These are phyloP conservation scores for Populus hybrid DNA, from an alignment of 441 rosid genomes.

Conservation along the genomic window DNA sequence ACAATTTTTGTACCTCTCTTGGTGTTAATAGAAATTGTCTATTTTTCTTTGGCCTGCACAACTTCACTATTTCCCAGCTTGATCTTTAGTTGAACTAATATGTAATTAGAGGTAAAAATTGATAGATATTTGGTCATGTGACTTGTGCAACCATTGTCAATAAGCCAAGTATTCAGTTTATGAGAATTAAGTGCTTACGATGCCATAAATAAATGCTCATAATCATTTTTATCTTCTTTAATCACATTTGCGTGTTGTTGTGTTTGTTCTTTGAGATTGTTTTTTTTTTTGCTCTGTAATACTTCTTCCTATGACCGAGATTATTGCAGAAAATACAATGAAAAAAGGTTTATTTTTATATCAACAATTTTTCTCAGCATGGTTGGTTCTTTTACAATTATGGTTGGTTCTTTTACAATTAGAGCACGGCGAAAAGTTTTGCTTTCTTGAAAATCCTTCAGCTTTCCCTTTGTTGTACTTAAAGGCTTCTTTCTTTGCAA, in stretches of 20 bases:
- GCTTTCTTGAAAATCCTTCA: neutral
- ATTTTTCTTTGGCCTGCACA: neutral
- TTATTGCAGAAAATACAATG: neutral
- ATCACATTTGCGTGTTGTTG: neutral
- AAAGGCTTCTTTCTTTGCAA: no score
- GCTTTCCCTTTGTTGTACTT: no score
- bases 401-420: neutral
- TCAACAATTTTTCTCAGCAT: neutral
- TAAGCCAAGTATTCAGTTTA: neutral
- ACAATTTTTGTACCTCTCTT: neutral
- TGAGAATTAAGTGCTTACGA: rapidly evolving
- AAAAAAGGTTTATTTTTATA: neutral
- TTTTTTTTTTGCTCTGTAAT: no score
- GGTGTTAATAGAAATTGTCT: neutral
- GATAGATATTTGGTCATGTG: neutral
- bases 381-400: neutral
- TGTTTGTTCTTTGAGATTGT: rapidly evolving
- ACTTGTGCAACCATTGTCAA: neutral
- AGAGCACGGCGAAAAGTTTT: neutral
- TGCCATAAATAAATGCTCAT: neutral
- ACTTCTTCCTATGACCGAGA: neutral
- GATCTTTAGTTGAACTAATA: rapidly evolving
- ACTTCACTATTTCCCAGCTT: no score
- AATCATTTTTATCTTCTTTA: neutral
- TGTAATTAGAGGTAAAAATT: neutral